Conservation (phyloP, 1,284 basidiomycete genomes). For the Moniliophthora roreri region DNA sequence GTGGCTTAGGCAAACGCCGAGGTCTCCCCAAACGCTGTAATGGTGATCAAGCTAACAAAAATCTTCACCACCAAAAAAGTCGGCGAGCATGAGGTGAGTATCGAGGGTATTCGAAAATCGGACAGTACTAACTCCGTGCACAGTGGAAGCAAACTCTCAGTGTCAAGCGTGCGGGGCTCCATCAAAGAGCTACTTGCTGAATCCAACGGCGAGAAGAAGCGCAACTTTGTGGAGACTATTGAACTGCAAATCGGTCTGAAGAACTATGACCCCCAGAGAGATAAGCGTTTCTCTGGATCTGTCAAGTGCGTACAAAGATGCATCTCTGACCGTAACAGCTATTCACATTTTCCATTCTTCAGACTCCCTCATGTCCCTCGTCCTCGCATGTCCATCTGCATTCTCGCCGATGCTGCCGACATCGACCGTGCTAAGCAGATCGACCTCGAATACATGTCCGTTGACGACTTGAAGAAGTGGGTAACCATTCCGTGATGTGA, state of each 20-base stretch:
- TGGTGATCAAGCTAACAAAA: neutral
- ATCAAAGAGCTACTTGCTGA: conserved; percentile 83
- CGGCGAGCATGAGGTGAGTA: conserved; percentile 9
- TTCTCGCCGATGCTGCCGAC: conserved; percentile 98
- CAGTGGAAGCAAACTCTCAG: conserved; percentile 77
- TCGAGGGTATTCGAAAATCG: neutral
- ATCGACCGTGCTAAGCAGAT: conserved; percentile 99
- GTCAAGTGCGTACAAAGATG: conserved; percentile 72
- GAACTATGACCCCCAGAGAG: conserved; percentile 96
- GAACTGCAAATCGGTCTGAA: conserved; percentile 97
- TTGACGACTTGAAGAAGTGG: conserved; percentile 98
- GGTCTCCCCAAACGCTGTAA: too few relatives aligned
- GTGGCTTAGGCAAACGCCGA: too few relatives aligned
- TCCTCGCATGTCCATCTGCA: conserved; percentile 99
- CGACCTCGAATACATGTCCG: conserved; percentile 98
- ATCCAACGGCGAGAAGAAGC: conserved; percentile 80
- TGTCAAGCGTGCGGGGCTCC: conserved; percentile 97
- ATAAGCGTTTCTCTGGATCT: conserved; percentile 97
- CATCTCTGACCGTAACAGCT: neutral
- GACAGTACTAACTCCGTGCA: neutral
- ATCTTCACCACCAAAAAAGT: conserved; percentile 7
- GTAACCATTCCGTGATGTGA: too few relatives aligned
- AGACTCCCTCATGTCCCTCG: conserved; percentile 96
- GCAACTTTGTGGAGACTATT: conserved; percentile 91
- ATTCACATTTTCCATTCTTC: conserved; percentile 11